phyloP scores from a whole-genome alignment of 352 stramenopile genomes.

The Globisporangium apiculatum region DNA sequence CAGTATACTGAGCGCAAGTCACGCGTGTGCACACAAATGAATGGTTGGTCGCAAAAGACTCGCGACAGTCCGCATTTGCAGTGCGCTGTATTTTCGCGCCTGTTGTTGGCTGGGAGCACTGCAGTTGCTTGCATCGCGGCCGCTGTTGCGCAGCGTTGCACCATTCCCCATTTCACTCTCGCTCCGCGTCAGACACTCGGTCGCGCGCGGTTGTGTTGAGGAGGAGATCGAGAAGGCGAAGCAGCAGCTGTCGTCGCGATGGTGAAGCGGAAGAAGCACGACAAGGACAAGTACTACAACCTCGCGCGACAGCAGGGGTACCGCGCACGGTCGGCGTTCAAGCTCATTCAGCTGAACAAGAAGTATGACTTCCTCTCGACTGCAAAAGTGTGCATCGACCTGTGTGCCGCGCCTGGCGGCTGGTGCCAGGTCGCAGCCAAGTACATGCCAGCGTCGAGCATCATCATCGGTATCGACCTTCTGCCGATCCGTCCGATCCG shows the following conservation, averaged over 20 bases:
- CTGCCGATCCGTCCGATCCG: conserved; percentile 96
- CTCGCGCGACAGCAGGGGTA: conserved; percentile 98
- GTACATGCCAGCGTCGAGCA: conserved; percentile 92
- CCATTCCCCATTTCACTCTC: conserved; percentile 1
- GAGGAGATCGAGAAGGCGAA: no score
- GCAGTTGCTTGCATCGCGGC: neutral
- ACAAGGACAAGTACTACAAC: conserved; percentile 99
- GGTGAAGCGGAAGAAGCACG: conserved; percentile 97
- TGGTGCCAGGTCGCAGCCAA: conserved; percentile 94
- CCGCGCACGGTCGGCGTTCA: conserved; percentile 98
- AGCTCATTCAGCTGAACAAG: conserved; percentile 99
- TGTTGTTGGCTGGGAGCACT: neutral
- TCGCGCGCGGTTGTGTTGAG: neutral
- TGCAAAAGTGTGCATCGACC: conserved; percentile 96
- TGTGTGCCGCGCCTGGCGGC: conserved; percentile 98
- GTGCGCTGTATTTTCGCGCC: no score
- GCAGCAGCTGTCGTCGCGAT: conserved; percentile 22
- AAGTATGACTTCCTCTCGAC: conserved; percentile 98
- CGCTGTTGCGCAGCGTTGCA: neutral
- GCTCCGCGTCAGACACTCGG: neutral
- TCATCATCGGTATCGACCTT: conserved; percentile 97
- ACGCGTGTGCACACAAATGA: neutral
- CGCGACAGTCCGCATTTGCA: no score
- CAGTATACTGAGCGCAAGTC: neutral
- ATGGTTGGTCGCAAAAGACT: neutral